These are phyloP conservation scores for Amylocystis lapponica DNA, from an alignment of 768 basidiomycete species.

Conservation along the genomic window DNA sequence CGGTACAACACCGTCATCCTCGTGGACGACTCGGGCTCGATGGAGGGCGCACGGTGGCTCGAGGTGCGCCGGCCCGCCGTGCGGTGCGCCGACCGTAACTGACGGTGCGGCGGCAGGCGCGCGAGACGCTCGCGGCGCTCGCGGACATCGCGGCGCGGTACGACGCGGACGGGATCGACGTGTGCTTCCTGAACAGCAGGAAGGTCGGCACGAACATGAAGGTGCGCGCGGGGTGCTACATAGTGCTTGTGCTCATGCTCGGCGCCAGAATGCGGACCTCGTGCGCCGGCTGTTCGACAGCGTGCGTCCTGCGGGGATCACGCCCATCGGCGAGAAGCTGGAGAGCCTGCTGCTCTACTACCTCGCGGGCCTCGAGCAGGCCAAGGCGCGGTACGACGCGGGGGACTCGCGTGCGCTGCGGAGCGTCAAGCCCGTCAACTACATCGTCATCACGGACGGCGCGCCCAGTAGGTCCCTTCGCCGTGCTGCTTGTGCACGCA, in stretches of 20 bases:
- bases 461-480: constrained; percentile 40
- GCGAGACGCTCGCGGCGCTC: constrained; percentile 41
- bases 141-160: constrained; percentile 44
- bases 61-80: constrained; percentile 31
- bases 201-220: constrained; percentile 31
- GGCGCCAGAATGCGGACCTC: constrained; percentile 27
- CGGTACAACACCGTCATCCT: constrained; percentile 53
- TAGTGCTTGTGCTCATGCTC: neutral
- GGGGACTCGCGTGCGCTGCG: constrained; percentile 18
- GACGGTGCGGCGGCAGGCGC: constrained; percentile 38
- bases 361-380: constrained; percentile 28
- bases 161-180: constrained; percentile 55
- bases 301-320: constrained; percentile 39
- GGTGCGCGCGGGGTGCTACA: constrained; percentile 19
- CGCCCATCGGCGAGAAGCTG: constrained; percentile 39
- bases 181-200: constrained; percentile 49
- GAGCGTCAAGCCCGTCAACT: constrained; percentile 50
- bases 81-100: neutral
- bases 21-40: constrained; percentile 58
- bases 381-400: constrained; percentile 17
- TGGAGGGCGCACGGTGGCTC: constrained; percentile 43
- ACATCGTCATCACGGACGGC: constrained; percentile 62
- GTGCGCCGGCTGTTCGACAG: constrained; percentile 39
- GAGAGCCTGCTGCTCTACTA: constrained; percentile 36
- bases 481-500: neutral